Evolutionary conservation across 257 asterid species (phyloP).

Genomic region (Nicotiana paniculata): DNA sequence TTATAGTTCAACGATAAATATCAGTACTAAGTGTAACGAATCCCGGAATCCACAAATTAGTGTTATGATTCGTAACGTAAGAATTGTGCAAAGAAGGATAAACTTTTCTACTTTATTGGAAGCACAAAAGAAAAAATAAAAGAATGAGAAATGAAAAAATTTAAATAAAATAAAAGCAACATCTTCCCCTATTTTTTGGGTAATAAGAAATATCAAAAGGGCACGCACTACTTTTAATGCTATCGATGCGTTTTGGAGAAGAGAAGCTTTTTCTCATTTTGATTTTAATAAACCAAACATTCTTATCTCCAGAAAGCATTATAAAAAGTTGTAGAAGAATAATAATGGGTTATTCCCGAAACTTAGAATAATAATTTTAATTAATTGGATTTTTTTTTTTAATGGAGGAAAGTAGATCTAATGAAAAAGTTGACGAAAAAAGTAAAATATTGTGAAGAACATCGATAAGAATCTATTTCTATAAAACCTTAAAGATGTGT

Average conservation of each 20-base stretch:
- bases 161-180: slow-evolving; percentile 2
- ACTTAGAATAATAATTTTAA: not conserved
- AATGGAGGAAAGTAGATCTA: not conserved
- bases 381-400: not conserved
- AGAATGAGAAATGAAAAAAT: no score
- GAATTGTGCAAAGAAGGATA: slow-evolving; percentile 29
- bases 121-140: not conserved
- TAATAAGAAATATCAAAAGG: slow-evolving; percentile 3
- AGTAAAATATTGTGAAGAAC: not conserved
- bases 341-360: slow-evolving; percentile 5
- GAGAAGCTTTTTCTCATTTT: slow-evolving; percentile 28
- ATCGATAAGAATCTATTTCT: not conserved
- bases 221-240: slow-evolving; percentile 50
- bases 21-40: not conserved
- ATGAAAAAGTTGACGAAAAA: not conserved
- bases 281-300: slow-evolving; percentile 48
- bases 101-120: slow-evolving; percentile 22
- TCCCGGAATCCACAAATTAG: not conserved
- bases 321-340: slow-evolving; percentile 30
- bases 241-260: slow-evolving; percentile 44
- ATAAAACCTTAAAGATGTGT: slow-evolving; percentile 19
- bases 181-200: slow-evolving; percentile 31
- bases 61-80: slow-evolving; percentile 19
- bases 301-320: slow-evolving; percentile 56
- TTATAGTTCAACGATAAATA: not conserved